Conservation (phyloP, 2,329 filamentous ascomycete genomes). For the Amesomyces nigricolor region DNA sequence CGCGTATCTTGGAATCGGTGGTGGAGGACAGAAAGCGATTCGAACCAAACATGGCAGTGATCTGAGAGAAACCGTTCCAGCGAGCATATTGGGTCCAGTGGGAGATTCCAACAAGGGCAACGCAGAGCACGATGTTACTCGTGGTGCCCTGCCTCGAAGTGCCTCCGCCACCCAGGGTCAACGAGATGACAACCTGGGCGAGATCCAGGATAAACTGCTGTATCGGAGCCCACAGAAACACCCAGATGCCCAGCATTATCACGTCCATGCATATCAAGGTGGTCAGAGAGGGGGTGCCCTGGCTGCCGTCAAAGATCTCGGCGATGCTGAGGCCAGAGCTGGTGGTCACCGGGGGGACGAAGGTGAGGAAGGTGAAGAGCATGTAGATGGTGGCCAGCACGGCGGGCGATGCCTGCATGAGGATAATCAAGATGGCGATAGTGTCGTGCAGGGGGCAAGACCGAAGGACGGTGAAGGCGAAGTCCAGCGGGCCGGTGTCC, state of each 20-base stretch:
- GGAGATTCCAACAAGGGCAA: slow-evolving; percentile 58
- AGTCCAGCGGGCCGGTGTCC: slow-evolving; percentile 65
- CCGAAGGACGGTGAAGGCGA: slow-evolving; percentile 79
- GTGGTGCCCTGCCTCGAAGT: slow-evolving; percentile 62
- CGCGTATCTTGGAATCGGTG: slow-evolving; percentile 37
- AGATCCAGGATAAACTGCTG: slow-evolving; percentile 86
- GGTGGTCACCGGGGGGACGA: slow-evolving; percentile 76
- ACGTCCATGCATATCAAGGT: slow-evolving; percentile 81
- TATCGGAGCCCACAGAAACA: slow-evolving; percentile 79
- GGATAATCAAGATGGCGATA: slow-evolving; percentile 90
- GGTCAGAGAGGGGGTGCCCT: slow-evolving; percentile 77
- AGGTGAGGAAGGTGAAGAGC: slow-evolving; percentile 86
- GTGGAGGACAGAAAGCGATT: slow-evolving; percentile 36
- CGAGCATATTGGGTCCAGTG: slow-evolving; percentile 43
- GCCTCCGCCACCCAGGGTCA: slow-evolving; percentile 79
- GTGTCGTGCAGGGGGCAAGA: slow-evolving; percentile 91
- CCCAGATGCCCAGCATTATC: slow-evolving; percentile 76
- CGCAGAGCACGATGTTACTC: slow-evolving; percentile 65
- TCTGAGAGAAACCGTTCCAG: slow-evolving; percentile 44
- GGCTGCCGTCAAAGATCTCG: slow-evolving; percentile 84
- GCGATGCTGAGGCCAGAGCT: slow-evolving; percentile 76
- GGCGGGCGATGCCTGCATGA: slow-evolving; percentile 86
- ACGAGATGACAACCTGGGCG: slow-evolving; percentile 87
- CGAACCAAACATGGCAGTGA: slow-evolving; percentile 28
- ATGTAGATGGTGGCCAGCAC: slow-evolving; percentile 85